Base-by-base conservation (phyloP, 2,329 filamentous ascomycete species). In the Colletotrichum lupini region DNA sequence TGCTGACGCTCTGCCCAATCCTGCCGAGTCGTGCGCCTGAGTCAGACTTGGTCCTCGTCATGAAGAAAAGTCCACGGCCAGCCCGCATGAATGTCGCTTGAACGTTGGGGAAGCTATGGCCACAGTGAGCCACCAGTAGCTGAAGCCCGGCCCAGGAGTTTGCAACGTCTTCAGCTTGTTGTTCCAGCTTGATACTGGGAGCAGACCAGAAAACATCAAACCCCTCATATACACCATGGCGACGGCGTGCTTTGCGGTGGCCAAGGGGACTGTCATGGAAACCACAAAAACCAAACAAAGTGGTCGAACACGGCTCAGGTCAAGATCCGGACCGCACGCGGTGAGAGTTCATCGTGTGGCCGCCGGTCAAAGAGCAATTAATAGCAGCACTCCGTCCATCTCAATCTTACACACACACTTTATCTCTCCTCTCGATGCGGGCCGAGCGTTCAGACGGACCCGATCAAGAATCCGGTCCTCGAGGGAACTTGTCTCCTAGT, bases 311-410 rank as follows among this genome's bases (percentile, higher is more conserved):
- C 46, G 56, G 59, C 55, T 67, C 55, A 42, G 67, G 68, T 30
- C 62, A n/a, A 56, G 24, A 55, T 64, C 26, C 42, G 46, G 59
- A 55, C 59, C 66, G 67, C 30, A 58, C 60, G 28, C 60, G 60
- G 60, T 62, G 60, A 61, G 71, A 65, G 60, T 65, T 58, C 56
- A 52, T 71, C 56, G 55, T 66, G 35, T 57, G 67, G 49, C 67
- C 61, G 71, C 60, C 60, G 56, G 56, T 57, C 67, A 24, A 64
- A 37, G n/a, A 57, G 61, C 60, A 66, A 65, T 70, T 65, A 62
- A 65, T 73, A 70, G 67, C 59, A 66, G 59, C 60, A 26, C 26
- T 61, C 35, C 46, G 61, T 28, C 56, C 42, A 66, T 65, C 67
- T 22, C 35, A 70, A 73, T 66, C 49, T 71, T 57, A 52, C 52